Conservation (phyloP, 495 filamentous ascomycete species). For the Neohortaea acidophila region DNA sequence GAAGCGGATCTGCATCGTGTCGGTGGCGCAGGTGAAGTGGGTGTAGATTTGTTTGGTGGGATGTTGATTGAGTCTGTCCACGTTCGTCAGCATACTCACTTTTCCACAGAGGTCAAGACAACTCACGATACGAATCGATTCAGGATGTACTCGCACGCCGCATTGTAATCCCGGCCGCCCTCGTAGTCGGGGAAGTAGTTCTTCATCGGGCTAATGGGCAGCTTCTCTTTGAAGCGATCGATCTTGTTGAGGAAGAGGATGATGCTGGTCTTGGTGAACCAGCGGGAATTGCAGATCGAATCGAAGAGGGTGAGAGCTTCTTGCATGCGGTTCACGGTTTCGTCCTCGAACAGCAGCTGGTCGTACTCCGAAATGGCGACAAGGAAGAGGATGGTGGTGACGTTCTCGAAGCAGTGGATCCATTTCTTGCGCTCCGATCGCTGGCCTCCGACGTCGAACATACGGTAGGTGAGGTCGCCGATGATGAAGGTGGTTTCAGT, state of each 20-base stretch:
- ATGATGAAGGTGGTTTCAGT: conserved; percentile 98
- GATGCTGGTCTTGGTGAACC: conserved; percentile 99
- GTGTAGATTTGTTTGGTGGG: conserved; percentile 99
- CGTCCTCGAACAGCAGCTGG: conserved; percentile 91
- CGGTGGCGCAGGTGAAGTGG: conserved; percentile 96
- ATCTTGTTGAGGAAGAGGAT: conserved; percentile 99
- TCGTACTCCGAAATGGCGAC: conserved; percentile 99
- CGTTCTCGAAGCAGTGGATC: conserved; percentile 99
- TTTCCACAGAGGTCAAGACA: neutral
- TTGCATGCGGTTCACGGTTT: conserved; percentile 96
- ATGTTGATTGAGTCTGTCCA: conserved; percentile 63
- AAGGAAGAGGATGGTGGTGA: conserved; percentile 94
- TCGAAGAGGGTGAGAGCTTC: conserved; percentile 96
- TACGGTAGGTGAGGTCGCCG: conserved; percentile 91
- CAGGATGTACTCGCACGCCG: conserved; percentile 92
- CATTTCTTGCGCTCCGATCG: conserved; percentile 99
- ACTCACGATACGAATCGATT: conserved; percentile 74
- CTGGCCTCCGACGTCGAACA: conserved; percentile 99
- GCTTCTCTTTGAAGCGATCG: conserved; percentile 98
- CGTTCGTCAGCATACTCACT: conserved; percentile 6
- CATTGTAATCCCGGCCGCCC: conserved; percentile 77
- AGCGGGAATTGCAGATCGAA: conserved; percentile 97
- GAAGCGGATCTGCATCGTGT: conserved; percentile 93
- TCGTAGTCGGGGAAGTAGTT: conserved; percentile 99
- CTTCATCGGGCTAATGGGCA: conserved; percentile 98